These are phyloP conservation scores for Suillus luteus DNA, from an alignment of 768 basidiomycete species.

Conservation along the genomic window DNA sequence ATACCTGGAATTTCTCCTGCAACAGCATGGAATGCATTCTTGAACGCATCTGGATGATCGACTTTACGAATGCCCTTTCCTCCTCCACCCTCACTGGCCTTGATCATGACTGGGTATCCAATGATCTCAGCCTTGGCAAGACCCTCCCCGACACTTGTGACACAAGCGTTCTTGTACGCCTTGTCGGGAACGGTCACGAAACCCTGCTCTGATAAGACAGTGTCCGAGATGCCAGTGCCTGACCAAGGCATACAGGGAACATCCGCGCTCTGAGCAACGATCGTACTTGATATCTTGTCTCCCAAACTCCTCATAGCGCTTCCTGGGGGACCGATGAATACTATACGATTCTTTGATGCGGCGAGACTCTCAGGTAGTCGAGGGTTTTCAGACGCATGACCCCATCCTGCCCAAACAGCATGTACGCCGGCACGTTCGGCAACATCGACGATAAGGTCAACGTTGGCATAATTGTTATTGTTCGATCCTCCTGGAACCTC, in stretches of 20 bases:
- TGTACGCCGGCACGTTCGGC: constrained; percentile 97
- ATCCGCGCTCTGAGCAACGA: constrained; percentile 94
- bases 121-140: constrained; percentile 81
- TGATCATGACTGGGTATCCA: constrained; percentile 99
- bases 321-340: constrained; percentile 99
- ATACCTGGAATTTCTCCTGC: constrained; percentile 94
- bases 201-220: constrained; percentile 78
- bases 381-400: constrained; percentile 98
- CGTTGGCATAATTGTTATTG: constrained; percentile 99
- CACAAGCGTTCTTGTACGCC: constrained; percentile 87
- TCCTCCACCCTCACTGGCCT: constrained; percentile 98
- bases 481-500: constrained; percentile 98
- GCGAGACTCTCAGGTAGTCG: constrained; percentile 91
- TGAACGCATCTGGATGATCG: constrained; percentile 82
- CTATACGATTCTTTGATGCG: constrained; percentile 91
- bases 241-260: constrained; percentile 99
- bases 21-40: constrained; percentile 92
- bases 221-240: constrained; percentile 90
- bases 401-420: constrained; percentile 99
- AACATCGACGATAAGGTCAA: constrained; percentile 97
- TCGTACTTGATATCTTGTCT: constrained; percentile 99
- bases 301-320: constrained; percentile 99
- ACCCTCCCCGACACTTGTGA: constrained; percentile 86
- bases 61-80: constrained; percentile 99
- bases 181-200: constrained; percentile 94